These are phyloP conservation scores for Apiotrichum gamsii DNA, from an alignment of 1,284 basidiomycete species.

Conservation along the genomic window DNA sequence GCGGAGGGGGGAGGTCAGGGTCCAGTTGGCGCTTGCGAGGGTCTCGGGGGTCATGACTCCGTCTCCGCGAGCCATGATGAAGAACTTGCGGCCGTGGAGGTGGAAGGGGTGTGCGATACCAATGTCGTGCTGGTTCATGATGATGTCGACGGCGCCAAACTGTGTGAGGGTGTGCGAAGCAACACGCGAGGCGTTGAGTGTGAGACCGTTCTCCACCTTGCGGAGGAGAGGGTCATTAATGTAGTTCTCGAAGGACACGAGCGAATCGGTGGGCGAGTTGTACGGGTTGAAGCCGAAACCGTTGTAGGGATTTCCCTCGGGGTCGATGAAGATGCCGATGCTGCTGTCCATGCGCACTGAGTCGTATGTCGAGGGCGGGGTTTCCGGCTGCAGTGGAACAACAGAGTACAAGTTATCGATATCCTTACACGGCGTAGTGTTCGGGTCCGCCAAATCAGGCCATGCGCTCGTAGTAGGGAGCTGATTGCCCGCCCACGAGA, in stretches of 20 bases:
- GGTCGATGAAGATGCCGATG: constrained; percentile 20
- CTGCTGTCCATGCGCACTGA: constrained; percentile 19
- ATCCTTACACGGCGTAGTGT: neutral
- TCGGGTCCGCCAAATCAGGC: neutral
- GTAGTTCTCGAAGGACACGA: constrained; percentile 26
- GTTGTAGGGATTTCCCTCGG: constrained; percentile 18
- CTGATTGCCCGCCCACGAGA: neutral
- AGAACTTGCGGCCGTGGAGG: constrained; percentile 29
- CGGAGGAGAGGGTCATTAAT: constrained; percentile 36
- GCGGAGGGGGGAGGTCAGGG: constrained; percentile 40
- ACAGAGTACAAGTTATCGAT: neutral
- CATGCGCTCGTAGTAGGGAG: neutral
- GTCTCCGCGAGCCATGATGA: constrained; percentile 36
- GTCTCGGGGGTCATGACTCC: constrained; percentile 24
- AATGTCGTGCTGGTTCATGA: constrained; percentile 42
- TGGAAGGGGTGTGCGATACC: constrained; percentile 43
- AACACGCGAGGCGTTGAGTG: constrained; percentile 12
- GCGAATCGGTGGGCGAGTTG: constrained; percentile 2
- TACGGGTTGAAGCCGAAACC: constrained; percentile 24
- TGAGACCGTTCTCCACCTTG: constrained; percentile 20
- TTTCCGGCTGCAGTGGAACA: constrained; percentile 16
- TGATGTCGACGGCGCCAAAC: neutral
- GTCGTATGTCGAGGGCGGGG: neutral
- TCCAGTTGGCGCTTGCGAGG: constrained; percentile 15
- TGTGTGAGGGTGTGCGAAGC: constrained; percentile 22